Percentiles rank a stretch among this genome's conserved stretches.
phyloP scores from a whole-genome alignment of 768 basidiomycete genomes.

The Suillus tomentosus region DNA sequence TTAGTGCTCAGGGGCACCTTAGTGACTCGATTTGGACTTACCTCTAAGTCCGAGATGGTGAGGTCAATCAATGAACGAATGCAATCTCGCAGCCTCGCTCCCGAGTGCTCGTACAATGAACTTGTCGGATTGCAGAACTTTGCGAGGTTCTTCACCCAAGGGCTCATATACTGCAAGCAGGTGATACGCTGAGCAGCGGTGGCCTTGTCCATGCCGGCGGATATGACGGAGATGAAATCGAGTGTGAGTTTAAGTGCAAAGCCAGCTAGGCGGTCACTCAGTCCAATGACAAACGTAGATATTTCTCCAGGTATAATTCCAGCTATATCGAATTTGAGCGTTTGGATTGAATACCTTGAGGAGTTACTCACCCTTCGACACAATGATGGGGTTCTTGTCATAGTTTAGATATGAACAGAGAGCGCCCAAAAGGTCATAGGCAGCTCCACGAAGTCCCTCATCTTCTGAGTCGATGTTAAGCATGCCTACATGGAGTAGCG shows the following conservation, averaged over 20 bases:
- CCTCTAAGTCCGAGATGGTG: conserved; percentile 73
- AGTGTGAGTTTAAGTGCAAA: conserved; percentile 83
- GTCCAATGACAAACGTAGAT: conserved; percentile 56
- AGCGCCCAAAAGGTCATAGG: conserved; percentile 77
- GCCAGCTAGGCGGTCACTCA: conserved; percentile 72
- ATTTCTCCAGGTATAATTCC: conserved; percentile 72
- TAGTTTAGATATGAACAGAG: conserved; percentile 79
- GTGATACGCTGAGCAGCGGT: conserved; percentile 57
- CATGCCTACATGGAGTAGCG: conserved; percentile 84
- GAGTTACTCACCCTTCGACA: conserved; percentile 58
- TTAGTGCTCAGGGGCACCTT: conserved; percentile 9
- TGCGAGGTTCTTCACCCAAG: conserved; percentile 85
- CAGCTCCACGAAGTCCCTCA: conserved; percentile 75
- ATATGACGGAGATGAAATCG: conserved; percentile 88
- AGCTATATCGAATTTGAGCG: conserved; percentile 40
- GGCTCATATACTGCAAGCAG: conserved; percentile 80
- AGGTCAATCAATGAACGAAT: conserved; percentile 78
- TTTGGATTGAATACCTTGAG: conserved; percentile 5
- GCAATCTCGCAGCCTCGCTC: conserved; percentile 76
- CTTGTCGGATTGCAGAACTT: conserved; percentile 70
- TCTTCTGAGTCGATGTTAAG: conserved; percentile 74
- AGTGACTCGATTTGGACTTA: conserved; percentile 29
- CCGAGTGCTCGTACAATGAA: conserved; percentile 69
- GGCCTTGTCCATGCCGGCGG: conserved; percentile 57
- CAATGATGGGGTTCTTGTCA: conserved; percentile 70